A percentile compares a stretch with the other conserved stretches of the same genome.
Conservation (phyloP, 2,329 filamentous ascomycete species). For the Claviceps purpurea region DNA sequence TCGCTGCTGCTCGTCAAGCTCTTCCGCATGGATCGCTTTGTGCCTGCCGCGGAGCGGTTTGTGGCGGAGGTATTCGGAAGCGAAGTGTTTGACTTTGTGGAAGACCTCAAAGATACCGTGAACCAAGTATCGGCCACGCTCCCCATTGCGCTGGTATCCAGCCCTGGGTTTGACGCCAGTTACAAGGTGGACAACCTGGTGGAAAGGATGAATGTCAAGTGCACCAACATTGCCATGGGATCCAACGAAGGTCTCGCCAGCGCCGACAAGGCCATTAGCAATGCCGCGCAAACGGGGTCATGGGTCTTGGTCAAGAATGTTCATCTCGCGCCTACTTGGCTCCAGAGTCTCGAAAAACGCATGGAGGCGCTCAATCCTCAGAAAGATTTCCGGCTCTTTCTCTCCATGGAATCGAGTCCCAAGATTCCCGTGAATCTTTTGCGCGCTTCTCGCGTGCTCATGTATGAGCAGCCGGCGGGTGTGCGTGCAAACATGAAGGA, state of each 20-base stretch:
- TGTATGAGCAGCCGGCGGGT: conserved; percentile 96
- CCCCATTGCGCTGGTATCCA: conserved; percentile 85
- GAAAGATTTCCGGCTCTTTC: conserved; percentile 81
- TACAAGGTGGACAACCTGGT: conserved; percentile 98
- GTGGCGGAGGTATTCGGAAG: conserved; percentile 74
- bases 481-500: conserved; percentile 98
- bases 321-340: conserved; percentile 87
- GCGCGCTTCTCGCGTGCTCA: conserved; percentile 82
- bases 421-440: conserved; percentile 96
- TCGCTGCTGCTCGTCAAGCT: conserved; percentile 87
- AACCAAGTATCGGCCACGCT: conserved; percentile 70
- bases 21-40: conserved; percentile 89
- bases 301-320: conserved; percentile 99
- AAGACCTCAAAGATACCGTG: conserved; percentile 76
- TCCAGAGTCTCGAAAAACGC: conserved; percentile 93
- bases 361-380: conserved; percentile 93
- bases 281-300: conserved; percentile 78
- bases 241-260: conserved; percentile 87
- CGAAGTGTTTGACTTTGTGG: conserved; percentile 67
- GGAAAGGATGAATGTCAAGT: conserved; percentile 65
- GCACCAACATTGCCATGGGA: conserved; percentile 98
- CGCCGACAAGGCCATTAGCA: conserved; percentile 89
- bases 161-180: conserved; percentile 91
- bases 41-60: conserved; percentile 86
- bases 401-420: conserved; percentile 93